Conservation (phyloP, 1,284 basidiomycete genomes). For the Cryptococcus jaspeensis region DNA sequence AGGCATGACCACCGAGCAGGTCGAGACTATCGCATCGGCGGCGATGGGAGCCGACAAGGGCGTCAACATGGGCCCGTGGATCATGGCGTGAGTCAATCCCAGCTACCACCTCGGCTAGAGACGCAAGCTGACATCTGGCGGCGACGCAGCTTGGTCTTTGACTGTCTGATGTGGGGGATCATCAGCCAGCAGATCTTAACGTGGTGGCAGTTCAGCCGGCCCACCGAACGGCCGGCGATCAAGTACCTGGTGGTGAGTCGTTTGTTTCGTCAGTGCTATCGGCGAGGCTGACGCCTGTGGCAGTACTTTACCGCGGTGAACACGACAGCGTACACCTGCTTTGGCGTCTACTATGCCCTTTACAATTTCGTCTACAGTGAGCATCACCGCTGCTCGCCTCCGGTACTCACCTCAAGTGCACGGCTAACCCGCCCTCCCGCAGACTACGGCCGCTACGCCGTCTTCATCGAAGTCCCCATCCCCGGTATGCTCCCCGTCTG, state of each 20-base stretch:
- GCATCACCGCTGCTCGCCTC: background rate
- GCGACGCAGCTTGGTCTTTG: background rate
- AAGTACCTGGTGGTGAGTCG: constrained; percentile 1
- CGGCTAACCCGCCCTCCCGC: background rate
- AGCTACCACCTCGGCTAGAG: background rate
- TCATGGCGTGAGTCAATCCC: constrained; percentile 6
- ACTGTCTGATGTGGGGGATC: constrained; percentile 1
- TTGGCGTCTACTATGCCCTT: background rate
- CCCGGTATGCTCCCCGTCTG: constrained; percentile 1
- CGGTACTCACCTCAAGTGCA: background rate
- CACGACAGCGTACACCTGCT: background rate
- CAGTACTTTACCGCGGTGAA: constrained; percentile 1
- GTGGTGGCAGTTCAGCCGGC: constrained; percentile 4
- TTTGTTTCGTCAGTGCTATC: too few relatives aligned
- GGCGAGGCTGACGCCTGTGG: background rate
- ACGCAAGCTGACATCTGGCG: background rate
- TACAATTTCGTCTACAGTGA: constrained; percentile 5
- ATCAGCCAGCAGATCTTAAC: constrained; percentile 8
- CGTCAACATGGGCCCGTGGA: constrained; percentile 3
- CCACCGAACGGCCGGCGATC: background rate
- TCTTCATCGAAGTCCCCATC: constrained; percentile 3
- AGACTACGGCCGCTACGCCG: constrained; percentile 3
- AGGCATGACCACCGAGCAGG: constrained; percentile 4
- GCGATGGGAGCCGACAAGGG: background rate
- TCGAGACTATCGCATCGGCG: constrained; percentile 4